Percentiles rank a stretch among this genome's conserved stretches.
These are phyloP conservation scores for Tricholoma sp. DNA, from an alignment of 768 basidiomycete genomes.

Conservation along the genomic window DNA sequence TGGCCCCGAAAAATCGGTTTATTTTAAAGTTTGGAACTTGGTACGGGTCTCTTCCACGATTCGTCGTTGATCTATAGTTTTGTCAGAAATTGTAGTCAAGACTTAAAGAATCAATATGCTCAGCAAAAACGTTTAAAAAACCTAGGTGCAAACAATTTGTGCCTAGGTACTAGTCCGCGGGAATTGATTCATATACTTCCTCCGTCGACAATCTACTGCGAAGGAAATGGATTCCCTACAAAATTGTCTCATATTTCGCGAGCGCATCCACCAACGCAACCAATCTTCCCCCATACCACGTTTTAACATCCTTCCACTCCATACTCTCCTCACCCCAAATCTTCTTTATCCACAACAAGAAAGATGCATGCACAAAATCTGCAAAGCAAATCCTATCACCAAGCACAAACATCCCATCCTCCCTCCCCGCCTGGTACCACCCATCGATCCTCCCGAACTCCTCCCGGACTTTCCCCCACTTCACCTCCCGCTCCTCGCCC, in stretches of 20 bases:
- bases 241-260: neutral
- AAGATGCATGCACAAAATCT: constrained; percentile 28
- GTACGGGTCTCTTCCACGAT: no score
- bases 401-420: constrained; percentile 23
- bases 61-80: no score
- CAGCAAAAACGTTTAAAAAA: no score
- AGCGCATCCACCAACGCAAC: neutral
- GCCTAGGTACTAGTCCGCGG: no score
- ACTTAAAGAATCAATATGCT: no score
- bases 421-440: constrained; percentile 19
- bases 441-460: constrained; percentile 14
- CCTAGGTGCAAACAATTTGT: no score
- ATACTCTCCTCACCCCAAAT: constrained; percentile 27
- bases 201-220: no score
- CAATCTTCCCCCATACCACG: constrained; percentile 31
- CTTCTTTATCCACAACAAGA: constrained; percentile 22
- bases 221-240: no score
- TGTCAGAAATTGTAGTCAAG: no score
- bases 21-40: no score
- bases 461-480: constrained; percentile 19
- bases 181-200: no score
- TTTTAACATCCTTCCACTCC: constrained; percentile 30
- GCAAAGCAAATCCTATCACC: constrained; percentile 28
- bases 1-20: no score
- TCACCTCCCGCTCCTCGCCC: constrained; percentile 14